A percentile compares a stretch with the other conserved stretches of the same genome.
Conservation (phyloP, 352 stramenopile species). For the Phytophthora nicotianae region DNA sequence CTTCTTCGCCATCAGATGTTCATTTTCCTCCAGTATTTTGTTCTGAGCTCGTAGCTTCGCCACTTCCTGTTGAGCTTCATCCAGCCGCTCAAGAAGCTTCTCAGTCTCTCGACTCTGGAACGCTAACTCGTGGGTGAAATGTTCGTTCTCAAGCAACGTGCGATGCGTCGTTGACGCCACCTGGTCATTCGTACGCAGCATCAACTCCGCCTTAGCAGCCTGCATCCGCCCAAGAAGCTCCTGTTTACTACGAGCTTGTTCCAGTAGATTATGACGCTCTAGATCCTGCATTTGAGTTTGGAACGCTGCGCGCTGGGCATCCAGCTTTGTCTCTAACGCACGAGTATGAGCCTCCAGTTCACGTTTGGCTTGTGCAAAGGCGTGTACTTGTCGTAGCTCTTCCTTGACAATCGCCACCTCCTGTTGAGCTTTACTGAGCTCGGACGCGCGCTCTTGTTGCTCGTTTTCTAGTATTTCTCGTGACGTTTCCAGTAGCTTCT, state of each 20-base stretch:
- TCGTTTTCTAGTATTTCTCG: conserved; percentile 25
- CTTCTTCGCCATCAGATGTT: conserved; percentile 64
- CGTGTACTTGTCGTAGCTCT: conserved; percentile 53
- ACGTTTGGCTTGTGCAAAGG: conserved; percentile 61
- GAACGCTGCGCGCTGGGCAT: conserved; percentile 31
- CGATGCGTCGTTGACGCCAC: conserved; percentile 73
- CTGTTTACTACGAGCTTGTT: conserved; percentile 73
- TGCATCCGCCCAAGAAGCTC: conserved; percentile 65
- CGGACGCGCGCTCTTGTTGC: conserved; percentile 19
- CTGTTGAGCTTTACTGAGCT: conserved; percentile 17
- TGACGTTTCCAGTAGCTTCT: conserved; percentile 1
- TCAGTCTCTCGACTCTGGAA: conserved; percentile 80
- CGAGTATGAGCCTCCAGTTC: conserved; percentile 47
- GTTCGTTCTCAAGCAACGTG: conserved; percentile 83
- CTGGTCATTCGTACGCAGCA: conserved; percentile 68
- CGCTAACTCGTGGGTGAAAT: conserved; percentile 72
- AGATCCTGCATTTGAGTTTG: conserved; percentile 46
- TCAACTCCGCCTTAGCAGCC: conserved; percentile 58
- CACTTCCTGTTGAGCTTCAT: conserved; percentile 52
- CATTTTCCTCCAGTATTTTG: conserved; percentile 57
- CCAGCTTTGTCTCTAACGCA: conserved; percentile 45
- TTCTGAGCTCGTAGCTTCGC: conserved; percentile 51
- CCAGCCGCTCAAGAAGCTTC: conserved; percentile 55
- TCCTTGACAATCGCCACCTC: conserved; percentile 35
- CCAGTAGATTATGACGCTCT: conserved; percentile 65